Conservation (phyloP, 768 basidiomycete species). For the Boletus rubescentipes region DNA sequence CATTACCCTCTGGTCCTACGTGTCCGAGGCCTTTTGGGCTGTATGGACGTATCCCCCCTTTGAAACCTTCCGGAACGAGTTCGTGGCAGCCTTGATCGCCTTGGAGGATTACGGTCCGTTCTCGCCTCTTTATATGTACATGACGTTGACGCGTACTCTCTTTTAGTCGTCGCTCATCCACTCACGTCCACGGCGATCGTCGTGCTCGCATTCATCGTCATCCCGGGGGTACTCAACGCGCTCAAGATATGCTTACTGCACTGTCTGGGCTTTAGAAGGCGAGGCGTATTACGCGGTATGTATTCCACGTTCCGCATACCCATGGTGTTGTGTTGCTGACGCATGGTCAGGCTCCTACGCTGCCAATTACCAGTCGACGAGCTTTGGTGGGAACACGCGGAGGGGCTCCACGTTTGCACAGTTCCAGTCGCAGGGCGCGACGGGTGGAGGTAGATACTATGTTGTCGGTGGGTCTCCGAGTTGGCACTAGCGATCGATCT, state of each 20-base stretch:
- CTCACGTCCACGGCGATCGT: slow-evolving; percentile 3
- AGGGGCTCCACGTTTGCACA: slow-evolving; percentile 9
- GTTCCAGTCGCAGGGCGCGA: slow-evolving; percentile 11
- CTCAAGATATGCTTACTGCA: background rate
- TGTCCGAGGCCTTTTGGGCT: slow-evolving; percentile 7
- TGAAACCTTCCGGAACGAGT: slow-evolving; percentile 19
- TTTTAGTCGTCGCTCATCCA: slow-evolving; percentile 12
- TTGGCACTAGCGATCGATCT: background rate
- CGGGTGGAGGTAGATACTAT: slow-evolving; percentile 1
- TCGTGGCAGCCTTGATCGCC: slow-evolving; percentile 8
- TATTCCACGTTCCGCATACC: background rate
- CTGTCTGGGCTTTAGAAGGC: background rate
- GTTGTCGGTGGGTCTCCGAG: background rate
- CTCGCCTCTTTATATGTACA: no score
- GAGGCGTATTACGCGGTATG: slow-evolving; percentile 11
- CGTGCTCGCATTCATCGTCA: slow-evolving; percentile 12
- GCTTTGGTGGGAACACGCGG: slow-evolving; percentile 15
- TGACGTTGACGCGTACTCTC: no score
- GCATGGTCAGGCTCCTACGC: slow-evolving; percentile 11
- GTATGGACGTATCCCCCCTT: slow-evolving; percentile 24
- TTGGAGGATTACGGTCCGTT: slow-evolving; percentile 15
- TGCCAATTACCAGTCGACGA: slow-evolving; percentile 21
- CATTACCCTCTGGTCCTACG: slow-evolving; percentile 6
- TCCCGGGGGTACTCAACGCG: slow-evolving; percentile 1
- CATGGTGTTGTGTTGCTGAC: background rate